Percentiles rank a stretch among this genome's conserved stretches.
phyloP scores from a whole-genome alignment of 257 asterid species.

The Echium plantagineum region DNA sequence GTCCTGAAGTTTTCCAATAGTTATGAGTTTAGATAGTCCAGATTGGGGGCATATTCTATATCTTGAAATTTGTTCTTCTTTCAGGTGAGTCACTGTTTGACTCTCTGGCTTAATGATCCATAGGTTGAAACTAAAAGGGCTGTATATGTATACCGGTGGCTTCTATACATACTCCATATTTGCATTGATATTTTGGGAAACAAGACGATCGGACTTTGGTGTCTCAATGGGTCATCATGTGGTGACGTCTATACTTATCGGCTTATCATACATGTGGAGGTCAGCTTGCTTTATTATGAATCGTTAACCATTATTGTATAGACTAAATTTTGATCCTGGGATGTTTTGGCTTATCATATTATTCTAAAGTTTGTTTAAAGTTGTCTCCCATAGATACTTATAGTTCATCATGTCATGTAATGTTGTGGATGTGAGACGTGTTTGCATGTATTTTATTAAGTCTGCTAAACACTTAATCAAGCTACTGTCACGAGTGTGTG shows the following conservation, averaged over 20 bases:
- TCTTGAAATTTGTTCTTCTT: background rate
- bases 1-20: background rate
- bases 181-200: slow-evolving; percentile 89
- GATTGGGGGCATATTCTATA: background rate
- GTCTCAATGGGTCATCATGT: slow-evolving; percentile 91
- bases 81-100: background rate
- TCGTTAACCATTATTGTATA: background rate
- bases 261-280: slow-evolving; percentile 63
- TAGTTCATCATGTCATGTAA: no score
- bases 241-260: slow-evolving; percentile 64
- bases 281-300: slow-evolving; percentile 9
- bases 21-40: background rate
- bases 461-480: no score
- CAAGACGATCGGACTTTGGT: slow-evolving; percentile 89
- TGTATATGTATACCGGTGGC: slow-evolving; percentile 79
- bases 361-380: background rate
- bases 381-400: background rate
- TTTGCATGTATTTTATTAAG: no score
- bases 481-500: no score
- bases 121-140: slow-evolving; percentile 85
- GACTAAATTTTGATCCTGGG: background rate
- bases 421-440: no score
- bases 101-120: slow-evolving; percentile 7
- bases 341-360: background rate
- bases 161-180: slow-evolving; percentile 83